phyloP scores from a whole-genome alignment of 208 protist species.

The Vickermania spadyakhi region DNA sequence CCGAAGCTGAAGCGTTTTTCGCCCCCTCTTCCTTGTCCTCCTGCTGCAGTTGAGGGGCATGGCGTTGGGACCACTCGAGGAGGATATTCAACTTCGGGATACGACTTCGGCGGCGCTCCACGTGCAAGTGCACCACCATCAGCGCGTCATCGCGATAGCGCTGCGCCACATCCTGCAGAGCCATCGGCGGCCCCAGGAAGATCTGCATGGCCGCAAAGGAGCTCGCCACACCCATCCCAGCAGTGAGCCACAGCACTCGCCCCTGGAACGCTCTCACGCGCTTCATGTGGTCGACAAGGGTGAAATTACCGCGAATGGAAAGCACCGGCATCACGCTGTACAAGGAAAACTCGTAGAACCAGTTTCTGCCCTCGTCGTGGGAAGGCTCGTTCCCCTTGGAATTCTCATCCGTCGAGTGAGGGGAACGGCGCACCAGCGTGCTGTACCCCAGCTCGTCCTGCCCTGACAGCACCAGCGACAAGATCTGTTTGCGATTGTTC shows the following conservation, averaged over 20 bases:
- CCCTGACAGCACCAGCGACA: slow-evolving; percentile 28
- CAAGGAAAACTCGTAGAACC: slow-evolving; percentile 46
- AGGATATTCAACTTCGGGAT: slow-evolving; percentile 42
- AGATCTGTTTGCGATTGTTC: not conserved
- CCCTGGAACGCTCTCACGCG: slow-evolving; percentile 32
- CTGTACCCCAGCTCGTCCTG: slow-evolving; percentile 63
- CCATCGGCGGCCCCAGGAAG: not conserved
- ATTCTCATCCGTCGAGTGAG: slow-evolving; percentile 59
- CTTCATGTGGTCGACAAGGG: slow-evolving; percentile 35
- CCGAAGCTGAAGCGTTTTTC: not conserved
- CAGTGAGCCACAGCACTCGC: slow-evolving; percentile 63
- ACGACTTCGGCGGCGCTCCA: slow-evolving; percentile 27
- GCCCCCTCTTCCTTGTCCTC: not conserved
- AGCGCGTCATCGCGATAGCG: slow-evolving; percentile 15
- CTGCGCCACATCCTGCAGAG: not conserved
- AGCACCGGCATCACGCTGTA: slow-evolving; percentile 39
- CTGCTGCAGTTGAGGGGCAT: not conserved
- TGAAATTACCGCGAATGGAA: slow-evolving; percentile 51
- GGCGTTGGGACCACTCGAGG: slow-evolving; percentile 25
- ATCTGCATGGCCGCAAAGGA: slow-evolving; percentile 44
- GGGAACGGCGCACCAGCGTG: slow-evolving; percentile 33
- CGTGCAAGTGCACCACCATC: slow-evolving; percentile 72
- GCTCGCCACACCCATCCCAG: slow-evolving; percentile 63
- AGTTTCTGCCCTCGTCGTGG: slow-evolving; percentile 30
- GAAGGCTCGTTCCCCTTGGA: slow-evolving; percentile 36